These are phyloP conservation scores for Komagataella populi DNA, from an alignment of 805 yeast genomes.

Conservation along the genomic window DNA sequence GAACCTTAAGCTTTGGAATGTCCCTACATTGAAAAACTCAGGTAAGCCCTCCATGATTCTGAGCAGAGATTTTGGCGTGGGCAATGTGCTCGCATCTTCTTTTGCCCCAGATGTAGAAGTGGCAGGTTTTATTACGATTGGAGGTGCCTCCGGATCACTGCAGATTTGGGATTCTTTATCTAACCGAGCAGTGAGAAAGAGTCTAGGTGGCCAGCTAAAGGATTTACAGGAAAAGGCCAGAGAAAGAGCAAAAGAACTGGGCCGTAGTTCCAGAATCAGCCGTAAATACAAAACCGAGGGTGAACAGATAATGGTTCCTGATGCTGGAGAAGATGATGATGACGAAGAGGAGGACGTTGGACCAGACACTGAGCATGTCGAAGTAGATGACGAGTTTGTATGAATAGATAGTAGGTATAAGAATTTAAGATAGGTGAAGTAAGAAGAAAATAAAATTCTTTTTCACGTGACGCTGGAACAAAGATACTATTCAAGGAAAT, in stretches of 20 bases:
- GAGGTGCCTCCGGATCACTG: conserved; percentile 75
- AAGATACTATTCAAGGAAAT: neutral
- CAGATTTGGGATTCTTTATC: conserved; percentile 90
- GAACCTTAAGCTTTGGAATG: conserved; percentile 77
- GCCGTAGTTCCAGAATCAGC: conserved; percentile 61
- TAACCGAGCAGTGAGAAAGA: conserved; percentile 61
- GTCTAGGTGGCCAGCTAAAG: conserved; percentile 48
- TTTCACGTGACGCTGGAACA: neutral
- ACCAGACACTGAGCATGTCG: conserved; percentile 20
- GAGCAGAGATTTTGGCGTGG: conserved; percentile 86
- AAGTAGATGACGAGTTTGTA: neutral
- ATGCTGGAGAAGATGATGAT: conserved; percentile 50
- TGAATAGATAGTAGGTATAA: neutral
- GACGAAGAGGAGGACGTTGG: conserved; percentile 35
- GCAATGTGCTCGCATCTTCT: conserved; percentile 71
- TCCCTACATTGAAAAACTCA: conserved; percentile 24
- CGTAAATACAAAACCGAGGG: conserved; percentile 45
- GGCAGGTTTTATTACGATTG: conserved; percentile 71
- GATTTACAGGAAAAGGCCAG: conserved; percentile 42
- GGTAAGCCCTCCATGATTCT: conserved; percentile 74
- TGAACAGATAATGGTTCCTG: conserved; percentile 50
- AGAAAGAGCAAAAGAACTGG: conserved; percentile 36
- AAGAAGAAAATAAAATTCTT: too few relatives aligned
- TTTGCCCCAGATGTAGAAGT: conserved; percentile 85
- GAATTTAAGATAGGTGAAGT: neutral